These are phyloP conservation scores for Claviceps paspali DNA, from an alignment of 2,329 filamentous ascomycete genomes.

Conservation along the genomic window DNA sequence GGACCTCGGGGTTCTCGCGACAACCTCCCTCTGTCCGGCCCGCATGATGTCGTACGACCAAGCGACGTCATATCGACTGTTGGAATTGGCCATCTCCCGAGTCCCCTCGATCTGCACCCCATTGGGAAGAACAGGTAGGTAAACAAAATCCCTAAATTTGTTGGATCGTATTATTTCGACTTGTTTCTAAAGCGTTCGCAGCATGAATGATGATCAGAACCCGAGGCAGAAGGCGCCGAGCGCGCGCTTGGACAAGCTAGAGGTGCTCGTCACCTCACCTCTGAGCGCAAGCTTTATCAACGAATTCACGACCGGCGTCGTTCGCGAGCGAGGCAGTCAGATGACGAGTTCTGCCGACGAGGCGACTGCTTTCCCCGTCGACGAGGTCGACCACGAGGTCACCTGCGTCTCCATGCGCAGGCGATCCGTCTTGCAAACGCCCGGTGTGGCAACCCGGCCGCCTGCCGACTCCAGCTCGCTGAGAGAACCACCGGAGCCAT, in stretches of 20 bases:
- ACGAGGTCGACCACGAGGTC: background rate
- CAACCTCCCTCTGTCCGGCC: too few species aligned
- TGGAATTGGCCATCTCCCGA: too few species aligned
- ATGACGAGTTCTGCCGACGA: background rate
- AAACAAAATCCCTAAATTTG: too few species aligned
- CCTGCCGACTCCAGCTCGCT: slow-evolving; percentile 3
- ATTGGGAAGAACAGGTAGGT: too few species aligned
- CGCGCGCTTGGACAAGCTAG: background rate
- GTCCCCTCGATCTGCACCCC: too few species aligned
- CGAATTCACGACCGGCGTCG: slow-evolving; percentile 7
- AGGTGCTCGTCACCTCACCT: background rate
- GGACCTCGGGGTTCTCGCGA: too few species aligned
- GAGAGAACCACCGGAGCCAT: too few species aligned
- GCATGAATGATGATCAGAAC: background rate
- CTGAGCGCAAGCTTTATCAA: background rate
- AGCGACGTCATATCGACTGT: too few species aligned
- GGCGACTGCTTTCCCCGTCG: background rate
- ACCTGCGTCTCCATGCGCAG: slow-evolving; percentile 32
- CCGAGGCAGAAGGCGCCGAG: background rate
- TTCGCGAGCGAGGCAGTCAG: background rate
- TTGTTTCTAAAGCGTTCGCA: background rate
- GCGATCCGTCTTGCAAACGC: slow-evolving; percentile 31
- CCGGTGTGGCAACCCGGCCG: slow-evolving; percentile 29
- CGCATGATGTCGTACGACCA: too few species aligned
- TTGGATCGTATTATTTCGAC: too few species aligned